Conservation (phyloP, 768 basidiomycete genomes). For the Termitomyces sp. region DNA sequence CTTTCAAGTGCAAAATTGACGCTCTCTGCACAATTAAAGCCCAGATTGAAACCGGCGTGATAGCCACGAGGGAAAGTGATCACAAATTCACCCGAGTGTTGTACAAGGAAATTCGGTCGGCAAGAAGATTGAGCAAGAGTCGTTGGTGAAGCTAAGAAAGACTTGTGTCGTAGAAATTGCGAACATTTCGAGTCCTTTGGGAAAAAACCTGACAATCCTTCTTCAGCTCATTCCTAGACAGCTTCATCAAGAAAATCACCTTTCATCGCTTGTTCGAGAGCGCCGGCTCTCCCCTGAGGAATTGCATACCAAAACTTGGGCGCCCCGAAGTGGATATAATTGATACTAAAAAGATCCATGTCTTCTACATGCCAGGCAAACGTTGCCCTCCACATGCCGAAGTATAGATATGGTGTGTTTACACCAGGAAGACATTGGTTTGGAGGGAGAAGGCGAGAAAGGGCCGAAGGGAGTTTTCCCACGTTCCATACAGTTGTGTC, state of each 20-base stretch:
- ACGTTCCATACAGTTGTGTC: conserved; percentile 89
- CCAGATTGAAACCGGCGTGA: conserved; percentile 95
- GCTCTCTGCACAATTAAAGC: conserved; percentile 94
- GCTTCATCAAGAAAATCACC: conserved; percentile 36
- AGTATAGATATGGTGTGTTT: conserved; percentile 96
- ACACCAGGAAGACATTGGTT: conserved; percentile 84
- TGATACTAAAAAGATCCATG: conserved; percentile 98
- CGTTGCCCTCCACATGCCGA: conserved; percentile 98
- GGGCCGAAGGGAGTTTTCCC: conserved; percentile 80
- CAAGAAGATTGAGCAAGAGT: conserved; percentile 76
- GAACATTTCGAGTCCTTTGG: conserved; percentile 84
- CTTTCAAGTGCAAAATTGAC: conserved; percentile 95
- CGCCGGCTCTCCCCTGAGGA: conserved; percentile 77
- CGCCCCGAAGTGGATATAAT: conserved; percentile 97
- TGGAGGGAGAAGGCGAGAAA: conserved; percentile 72
- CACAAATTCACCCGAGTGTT: conserved; percentile 93
- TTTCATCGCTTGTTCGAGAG: conserved; percentile 88
- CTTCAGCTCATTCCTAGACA: conserved; percentile 4
- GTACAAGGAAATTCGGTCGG: conserved; percentile 81
- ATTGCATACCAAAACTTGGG: conserved; percentile 98
- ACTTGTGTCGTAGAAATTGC: conserved; percentile 96
- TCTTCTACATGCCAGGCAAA: conserved; percentile 99
- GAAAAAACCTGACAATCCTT: conserved; percentile 65
- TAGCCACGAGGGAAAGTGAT: conserved; percentile 94
- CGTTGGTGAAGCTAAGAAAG: conserved; percentile 87